phyloP scores from a whole-genome alignment of 352 stramenopile genomes.

The Globisporangium middletonii region DNA sequence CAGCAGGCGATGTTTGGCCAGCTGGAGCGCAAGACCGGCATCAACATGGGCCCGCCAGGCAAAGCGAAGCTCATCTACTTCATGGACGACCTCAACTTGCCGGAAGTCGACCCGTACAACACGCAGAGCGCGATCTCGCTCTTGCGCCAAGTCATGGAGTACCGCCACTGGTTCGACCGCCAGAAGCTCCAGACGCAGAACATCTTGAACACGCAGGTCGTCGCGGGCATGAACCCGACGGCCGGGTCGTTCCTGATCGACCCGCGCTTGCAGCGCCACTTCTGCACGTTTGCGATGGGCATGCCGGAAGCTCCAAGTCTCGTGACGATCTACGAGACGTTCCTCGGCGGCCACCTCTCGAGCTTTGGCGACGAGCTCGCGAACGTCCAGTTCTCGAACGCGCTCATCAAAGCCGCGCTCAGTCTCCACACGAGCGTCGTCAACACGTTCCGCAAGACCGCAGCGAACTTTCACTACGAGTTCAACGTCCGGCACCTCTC shows the following conservation, averaged over 20 bases:
- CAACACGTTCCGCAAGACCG: slow-evolving; percentile 92
- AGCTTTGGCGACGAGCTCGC: slow-evolving; percentile 87
- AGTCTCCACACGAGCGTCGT: slow-evolving; percentile 89
- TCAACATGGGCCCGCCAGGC: slow-evolving; percentile 91
- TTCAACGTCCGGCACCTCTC: slow-evolving; percentile 96
- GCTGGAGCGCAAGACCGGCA: slow-evolving; percentile 94
- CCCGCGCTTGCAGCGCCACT: slow-evolving; percentile 92
- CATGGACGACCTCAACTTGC: slow-evolving; percentile 96
- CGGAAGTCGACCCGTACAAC: slow-evolving; percentile 94
- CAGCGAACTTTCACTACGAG: slow-evolving; percentile 97
- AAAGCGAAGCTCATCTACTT: slow-evolving; percentile 95
- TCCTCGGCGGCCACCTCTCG: slow-evolving; percentile 91
- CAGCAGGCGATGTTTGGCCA: slow-evolving; percentile 91
- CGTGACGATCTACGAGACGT: slow-evolving; percentile 96
- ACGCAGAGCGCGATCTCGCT: slow-evolving; percentile 94
- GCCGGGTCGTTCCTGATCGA: slow-evolving; percentile 93
- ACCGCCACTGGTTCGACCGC: slow-evolving; percentile 92
- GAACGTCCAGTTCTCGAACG: slow-evolving; percentile 83
- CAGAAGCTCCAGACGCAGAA: slow-evolving; percentile 92
- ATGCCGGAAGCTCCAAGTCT: slow-evolving; percentile 92
- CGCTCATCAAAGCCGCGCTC: slow-evolving; percentile 92
- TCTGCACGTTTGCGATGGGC: slow-evolving; percentile 94
- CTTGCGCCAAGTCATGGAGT: slow-evolving; percentile 95
- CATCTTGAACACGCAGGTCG: slow-evolving; percentile 93
- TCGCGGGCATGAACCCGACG: slow-evolving; percentile 95